Evolutionary conservation across 23 red algal genomes (phyloP), one percentile per base, ranked within the genome.

Genomic region (Gracilaria caudata): DNA sequence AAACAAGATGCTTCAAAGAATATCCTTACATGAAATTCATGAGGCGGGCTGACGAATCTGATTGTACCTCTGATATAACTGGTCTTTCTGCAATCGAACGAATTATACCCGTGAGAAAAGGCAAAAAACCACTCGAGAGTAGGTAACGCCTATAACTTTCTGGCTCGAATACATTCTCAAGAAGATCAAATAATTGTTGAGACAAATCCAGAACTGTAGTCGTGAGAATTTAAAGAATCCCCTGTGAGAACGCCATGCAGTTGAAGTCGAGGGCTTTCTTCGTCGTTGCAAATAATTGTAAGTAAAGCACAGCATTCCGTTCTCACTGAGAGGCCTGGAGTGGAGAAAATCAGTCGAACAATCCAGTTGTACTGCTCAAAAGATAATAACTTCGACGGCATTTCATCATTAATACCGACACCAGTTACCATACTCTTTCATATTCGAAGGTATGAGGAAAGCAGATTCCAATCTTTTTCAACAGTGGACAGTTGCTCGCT

Each of bases 11-110:
- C 44, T 84, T 83, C 41, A 92, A 45, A n/a, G 88, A 58, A 35
- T 92, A 92, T 39, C 88, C 88, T 21, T 92, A 68, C 74, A 84
- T 75, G 46, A 92, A 92, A 64, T 51, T 84, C 36, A 92, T 68
- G 9, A 83, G 36, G 5, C 71, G 68, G 13, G 45, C 51, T 24
- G 79, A 84, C 13, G 64, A 80, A 55, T 92, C 88, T 64, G 85
- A 58, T 75, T 78, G 33, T 63, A 72, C 85, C 61, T 89, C 85
- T 26, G 53, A 89, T 9, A 78, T 66, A 57, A 89, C 51, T 47
- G 79, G 36, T 39, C 35, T 61, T 38, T 92, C 88, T 6, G 88
- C 81, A 36, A 58, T 75, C 7, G 72, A 78, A 0, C 74, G 72
- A 60, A 92, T 92, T 2, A 92, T 53, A 41, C 20, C 38, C 23